Base-by-base conservation (phyloP, 2,329 filamentous ascomycete genomes). In the Metarhizium anisopliae region DNA sequence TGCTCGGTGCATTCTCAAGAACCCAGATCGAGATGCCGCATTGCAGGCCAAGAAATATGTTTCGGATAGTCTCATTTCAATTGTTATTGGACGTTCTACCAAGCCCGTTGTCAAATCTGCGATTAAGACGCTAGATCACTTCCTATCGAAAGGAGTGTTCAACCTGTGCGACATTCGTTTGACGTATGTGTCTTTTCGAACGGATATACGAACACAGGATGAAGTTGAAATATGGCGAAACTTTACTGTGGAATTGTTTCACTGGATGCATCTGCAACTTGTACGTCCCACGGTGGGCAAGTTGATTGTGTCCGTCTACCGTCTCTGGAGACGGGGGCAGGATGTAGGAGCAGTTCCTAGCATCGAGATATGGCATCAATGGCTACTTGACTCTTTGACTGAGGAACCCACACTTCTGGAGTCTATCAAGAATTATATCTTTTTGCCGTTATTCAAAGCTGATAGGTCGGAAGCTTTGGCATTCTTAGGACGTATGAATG, bases 61-160 rank as follows among this genome's bases (percentile, higher is more conserved):
- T 6, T 63, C 85, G 16, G 67, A 75, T 30, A 78, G 72, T 5
- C 74, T 85, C 6, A 64, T 87, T 16, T 77, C 80, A 2, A 81
- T 86, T 14, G 77, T 89, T 47, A 76, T 78, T 25, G 78, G 81
- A 56, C 76, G 81, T 58, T 82, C 82, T 38, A 76, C 83, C 16
- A 84, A 81, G 59, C 79, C 84, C 10, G 75, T 85, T 53, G 83
- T 84, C 45, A 90, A 90, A 66, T 86, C 86, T 40, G 82, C 85
- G 6, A 79, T 90, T 58, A 84, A 85, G 63, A 80, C 80, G 16
- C 71, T 90, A 42, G 83, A 87, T 51, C 79, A 85, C 62, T 80
- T 90, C 56, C 65, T 90, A 3, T 72, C 76, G 51, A 90, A 87
- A 66, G 72, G 74, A 2, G 74, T 85, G 13, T 69, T 87, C 30